Percentiles rank a stretch among this genome's conserved stretches.
Evolutionary conservation across 331 rosid genomes (phyloP).

Genomic region (Dryas integrifolia): DNA sequence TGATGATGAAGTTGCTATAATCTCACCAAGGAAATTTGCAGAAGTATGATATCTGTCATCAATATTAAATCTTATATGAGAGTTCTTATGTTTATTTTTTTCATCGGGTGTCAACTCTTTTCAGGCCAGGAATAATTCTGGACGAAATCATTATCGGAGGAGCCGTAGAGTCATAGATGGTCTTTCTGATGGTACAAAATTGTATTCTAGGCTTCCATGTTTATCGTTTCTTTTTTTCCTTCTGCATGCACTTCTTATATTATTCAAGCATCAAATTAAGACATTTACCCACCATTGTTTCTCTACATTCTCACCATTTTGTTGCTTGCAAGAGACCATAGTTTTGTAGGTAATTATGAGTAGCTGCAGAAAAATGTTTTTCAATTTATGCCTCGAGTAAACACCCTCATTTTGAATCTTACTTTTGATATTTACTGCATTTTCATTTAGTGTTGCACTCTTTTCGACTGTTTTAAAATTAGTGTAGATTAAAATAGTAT

Average conservation of each 20-base stretch:
- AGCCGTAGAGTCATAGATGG: constrained; percentile 17
- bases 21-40: constrained; percentile 43
- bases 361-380: background rate
- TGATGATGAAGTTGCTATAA: constrained; percentile 37
- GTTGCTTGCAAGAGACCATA: background rate
- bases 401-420: background rate
- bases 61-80: background rate
- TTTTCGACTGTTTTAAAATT: too few relatives aligned
- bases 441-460: constrained; percentile 4
- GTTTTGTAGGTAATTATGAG: background rate
- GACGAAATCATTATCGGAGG: constrained; percentile 26
- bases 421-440: background rate
- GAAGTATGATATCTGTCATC: constrained; percentile 28
- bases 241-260: background rate
- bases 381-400: background rate
- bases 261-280: background rate
- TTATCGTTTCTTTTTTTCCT: background rate
- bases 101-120: background rate
- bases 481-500: background rate
- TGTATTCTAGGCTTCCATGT: constrained; percentile 6
- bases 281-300: background rate
- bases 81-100: background rate
- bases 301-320: background rate
- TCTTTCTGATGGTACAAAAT: constrained; percentile 18
- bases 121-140: constrained; percentile 37